Conservation (phyloP, 78 protist species). For the Mantamonas sphyraenae region DNA sequence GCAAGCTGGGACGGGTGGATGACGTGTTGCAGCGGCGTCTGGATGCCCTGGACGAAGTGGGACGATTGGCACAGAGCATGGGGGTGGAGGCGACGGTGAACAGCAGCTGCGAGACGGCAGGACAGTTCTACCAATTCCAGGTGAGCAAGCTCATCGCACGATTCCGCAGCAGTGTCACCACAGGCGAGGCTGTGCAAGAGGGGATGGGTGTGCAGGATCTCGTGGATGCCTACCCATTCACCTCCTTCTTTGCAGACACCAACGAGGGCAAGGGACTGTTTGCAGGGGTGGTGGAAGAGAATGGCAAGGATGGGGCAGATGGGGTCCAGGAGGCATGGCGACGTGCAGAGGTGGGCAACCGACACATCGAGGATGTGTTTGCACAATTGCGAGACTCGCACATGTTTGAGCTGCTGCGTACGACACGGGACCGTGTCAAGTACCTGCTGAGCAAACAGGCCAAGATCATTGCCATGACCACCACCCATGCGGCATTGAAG, state of each 20-base stretch:
- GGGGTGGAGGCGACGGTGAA: constrained; percentile 40
- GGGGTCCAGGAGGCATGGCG: too few species aligned
- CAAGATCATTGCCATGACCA: constrained; percentile 91
- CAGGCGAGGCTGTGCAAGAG: background rate
- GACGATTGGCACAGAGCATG: constrained; percentile 49
- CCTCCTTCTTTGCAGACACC: background rate
- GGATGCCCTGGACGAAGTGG: constrained; percentile 45
- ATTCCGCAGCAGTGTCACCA: too few species aligned
- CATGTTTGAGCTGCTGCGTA: constrained; percentile 84
- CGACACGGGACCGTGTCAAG: constrained; percentile 63
- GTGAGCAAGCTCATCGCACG: constrained; percentile 24
- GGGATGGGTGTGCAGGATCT: too few species aligned
- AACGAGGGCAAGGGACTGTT: background rate
- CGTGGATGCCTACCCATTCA: constrained; percentile 24
- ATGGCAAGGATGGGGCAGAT: background rate
- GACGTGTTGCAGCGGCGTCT: constrained; percentile 71
- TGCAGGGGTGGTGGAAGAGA: background rate
- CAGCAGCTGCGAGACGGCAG: constrained; percentile 87
- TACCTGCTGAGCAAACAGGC: constrained; percentile 81
- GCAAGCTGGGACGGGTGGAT: constrained; percentile 82
- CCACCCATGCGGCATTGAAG: constrained; percentile 93
- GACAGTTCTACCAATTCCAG: constrained; percentile 56
- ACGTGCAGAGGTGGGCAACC: constrained; percentile 28
- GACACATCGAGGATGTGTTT: constrained; percentile 56
- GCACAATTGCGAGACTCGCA: constrained; percentile 53